These are phyloP conservation scores for Microthlaspi erraticum DNA, from an alignment of 345 rosid species.

Conservation along the genomic window DNA sequence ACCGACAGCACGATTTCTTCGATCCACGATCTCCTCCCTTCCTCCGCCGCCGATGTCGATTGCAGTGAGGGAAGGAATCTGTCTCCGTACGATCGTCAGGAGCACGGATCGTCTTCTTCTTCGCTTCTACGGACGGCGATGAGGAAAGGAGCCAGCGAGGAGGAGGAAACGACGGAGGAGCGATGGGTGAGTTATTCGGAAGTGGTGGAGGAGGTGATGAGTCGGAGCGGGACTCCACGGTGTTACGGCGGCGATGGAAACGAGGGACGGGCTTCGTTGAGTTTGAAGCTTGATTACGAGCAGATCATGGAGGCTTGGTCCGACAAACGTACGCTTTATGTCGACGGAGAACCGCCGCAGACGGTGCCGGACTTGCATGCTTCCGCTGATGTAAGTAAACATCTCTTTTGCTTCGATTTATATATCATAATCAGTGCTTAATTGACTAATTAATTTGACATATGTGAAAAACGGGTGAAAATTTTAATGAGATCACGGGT, in stretches of 20 bases:
- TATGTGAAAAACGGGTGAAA: background rate
- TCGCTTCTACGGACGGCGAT: constrained; percentile 68
- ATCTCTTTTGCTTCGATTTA: constrained; percentile 11
- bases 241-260: constrained; percentile 38
- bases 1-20: constrained; percentile 54
- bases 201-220: constrained; percentile 78
- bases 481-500: constrained; percentile 15
- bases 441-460: constrained; percentile 6
- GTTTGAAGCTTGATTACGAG: constrained; percentile 84
- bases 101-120: constrained; percentile 39
- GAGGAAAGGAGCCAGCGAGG: constrained; percentile 65
- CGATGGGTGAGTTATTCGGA: constrained; percentile 85
- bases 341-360: constrained; percentile 65
- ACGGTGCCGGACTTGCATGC: constrained; percentile 75
- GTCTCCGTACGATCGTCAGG: constrained; percentile 40
- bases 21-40: constrained; percentile 64
- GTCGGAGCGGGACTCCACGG: constrained; percentile 42
- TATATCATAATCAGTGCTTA: constrained; percentile 9
- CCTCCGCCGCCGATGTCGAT: constrained; percentile 44
- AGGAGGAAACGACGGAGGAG: constrained; percentile 78
- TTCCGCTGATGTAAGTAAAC: constrained; percentile 45
- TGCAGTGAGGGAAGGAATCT: constrained; percentile 38
- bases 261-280: constrained; percentile 44
- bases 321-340: constrained; percentile 71
- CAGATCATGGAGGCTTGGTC: constrained; percentile 87